Percentiles rank a stretch among this genome's conserved stretches.
These are phyloP conservation scores for Pyrenophora seminiperda DNA, from an alignment of 2,329 filamentous ascomycete genomes.

Conservation along the genomic window DNA sequence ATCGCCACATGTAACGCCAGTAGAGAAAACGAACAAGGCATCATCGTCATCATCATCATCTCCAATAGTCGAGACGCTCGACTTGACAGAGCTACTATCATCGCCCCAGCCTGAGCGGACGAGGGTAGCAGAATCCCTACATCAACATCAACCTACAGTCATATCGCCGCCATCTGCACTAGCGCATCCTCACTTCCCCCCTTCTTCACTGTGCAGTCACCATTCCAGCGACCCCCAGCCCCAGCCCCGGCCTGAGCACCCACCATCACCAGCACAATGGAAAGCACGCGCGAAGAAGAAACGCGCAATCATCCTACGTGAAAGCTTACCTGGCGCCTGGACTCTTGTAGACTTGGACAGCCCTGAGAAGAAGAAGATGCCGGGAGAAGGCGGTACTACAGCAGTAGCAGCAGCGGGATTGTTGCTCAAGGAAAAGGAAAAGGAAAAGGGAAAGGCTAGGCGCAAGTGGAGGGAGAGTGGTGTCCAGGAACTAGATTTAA, in stretches of 20 bases:
- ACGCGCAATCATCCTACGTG: slow-evolving; percentile 36
- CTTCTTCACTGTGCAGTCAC: slow-evolving; percentile 21
- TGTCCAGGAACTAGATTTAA: slow-evolving; percentile 45
- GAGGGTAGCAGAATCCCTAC: background rate
- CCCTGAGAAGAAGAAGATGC: slow-evolving; percentile 15
- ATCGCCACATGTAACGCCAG: slow-evolving; percentile 3
- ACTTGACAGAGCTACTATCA: slow-evolving; percentile 28
- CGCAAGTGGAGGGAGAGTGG: slow-evolving; percentile 45
- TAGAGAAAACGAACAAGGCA: background rate
- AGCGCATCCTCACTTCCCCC: slow-evolving; percentile 3
- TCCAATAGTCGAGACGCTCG: slow-evolving; percentile 26
- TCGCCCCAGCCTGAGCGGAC: slow-evolving; percentile 13
- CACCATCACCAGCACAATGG: slow-evolving; percentile 36
- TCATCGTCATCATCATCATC: no score
- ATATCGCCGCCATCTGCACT: slow-evolving; percentile 7
- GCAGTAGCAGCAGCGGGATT: background rate
- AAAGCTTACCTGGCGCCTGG: slow-evolving; percentile 43
- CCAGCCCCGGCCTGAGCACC: background rate
- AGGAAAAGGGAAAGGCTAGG: slow-evolving; percentile 38
- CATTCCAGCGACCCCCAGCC: slow-evolving; percentile 11
- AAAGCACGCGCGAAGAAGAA: slow-evolving; percentile 40
- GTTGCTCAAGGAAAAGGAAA: slow-evolving; percentile 32
- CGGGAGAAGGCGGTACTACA: background rate
- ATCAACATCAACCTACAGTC: background rate
- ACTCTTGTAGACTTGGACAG: slow-evolving; percentile 36